Evolutionary conservation across 257 asterid species (phyloP).

Genomic region (Cinchona pubescens): DNA sequence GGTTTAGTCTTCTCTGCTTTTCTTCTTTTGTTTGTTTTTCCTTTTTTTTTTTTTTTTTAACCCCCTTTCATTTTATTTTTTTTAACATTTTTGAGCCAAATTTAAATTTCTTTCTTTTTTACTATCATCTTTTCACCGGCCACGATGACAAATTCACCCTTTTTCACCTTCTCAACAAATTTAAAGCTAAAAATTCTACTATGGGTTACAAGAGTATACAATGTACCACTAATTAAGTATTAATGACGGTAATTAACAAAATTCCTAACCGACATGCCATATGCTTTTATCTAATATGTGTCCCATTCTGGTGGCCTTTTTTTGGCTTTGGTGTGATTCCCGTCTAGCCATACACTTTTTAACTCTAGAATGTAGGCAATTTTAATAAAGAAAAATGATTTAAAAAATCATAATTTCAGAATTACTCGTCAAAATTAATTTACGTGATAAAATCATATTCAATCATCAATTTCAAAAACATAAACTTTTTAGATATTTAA

Average conservation of each 20-base stretch:
- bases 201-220: background rate
- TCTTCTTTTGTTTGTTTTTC: background rate
- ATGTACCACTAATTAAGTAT: background rate
- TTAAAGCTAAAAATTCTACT: background rate
- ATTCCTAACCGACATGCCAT: background rate
- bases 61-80: background rate
- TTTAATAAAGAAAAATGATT: no score
- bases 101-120: no score
- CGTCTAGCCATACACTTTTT: background rate
- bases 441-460: no score
- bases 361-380: background rate
- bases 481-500: no score
- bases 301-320: background rate
- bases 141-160: background rate
- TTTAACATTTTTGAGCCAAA: no score
- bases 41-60: background rate
- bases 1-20: background rate
- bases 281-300: background rate
- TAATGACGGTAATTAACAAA: background rate
- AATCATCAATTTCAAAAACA: no score
- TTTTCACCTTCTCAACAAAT: background rate
- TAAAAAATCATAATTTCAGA: no score
- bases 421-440: no score
- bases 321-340: background rate
- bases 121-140: no score